Conservation (phyloP, 352 stramenopile genomes). For the Globisporangium barbulae region DNA sequence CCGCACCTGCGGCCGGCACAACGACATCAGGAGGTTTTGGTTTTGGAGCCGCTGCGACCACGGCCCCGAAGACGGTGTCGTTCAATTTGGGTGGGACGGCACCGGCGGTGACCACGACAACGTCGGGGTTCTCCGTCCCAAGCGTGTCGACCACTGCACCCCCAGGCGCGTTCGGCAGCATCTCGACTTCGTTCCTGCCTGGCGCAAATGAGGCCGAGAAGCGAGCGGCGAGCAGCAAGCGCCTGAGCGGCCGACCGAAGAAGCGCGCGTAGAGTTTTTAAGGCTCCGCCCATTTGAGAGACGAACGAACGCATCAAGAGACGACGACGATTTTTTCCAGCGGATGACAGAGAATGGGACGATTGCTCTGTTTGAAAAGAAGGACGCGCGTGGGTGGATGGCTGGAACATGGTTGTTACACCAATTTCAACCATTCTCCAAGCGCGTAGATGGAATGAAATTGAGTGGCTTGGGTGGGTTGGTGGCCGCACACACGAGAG, state of each 20-base stretch:
- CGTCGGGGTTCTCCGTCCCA: conserved; percentile 22
- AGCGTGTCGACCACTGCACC: conserved; percentile 23
- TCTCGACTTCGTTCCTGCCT: conserved; percentile 46
- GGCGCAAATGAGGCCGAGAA: conserved; percentile 12
- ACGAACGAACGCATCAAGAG: not conserved
- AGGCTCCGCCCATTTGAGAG: conserved; percentile 12
- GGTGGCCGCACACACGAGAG: conserved; percentile 4
- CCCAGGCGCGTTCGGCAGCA: conserved; percentile 34
- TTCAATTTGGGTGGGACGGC: conserved; percentile 43
- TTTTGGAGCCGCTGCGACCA: conserved; percentile 25
- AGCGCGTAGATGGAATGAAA: not conserved
- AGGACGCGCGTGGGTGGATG: not conserved
- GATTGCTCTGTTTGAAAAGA: not conserved
- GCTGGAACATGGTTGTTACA: not conserved
- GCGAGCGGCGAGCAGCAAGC: conserved; percentile 17
- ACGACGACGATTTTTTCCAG: not conserved
- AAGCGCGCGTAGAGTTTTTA: conserved; percentile 24
- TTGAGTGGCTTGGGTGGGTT: conserved; percentile 2
- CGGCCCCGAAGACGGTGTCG: conserved; percentile 56
- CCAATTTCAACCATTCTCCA: not conserved
- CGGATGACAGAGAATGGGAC: not conserved
- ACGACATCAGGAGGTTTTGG: conserved; percentile 28
- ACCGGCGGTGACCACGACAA: conserved; percentile 23
- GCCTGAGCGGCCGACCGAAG: conserved; percentile 13
- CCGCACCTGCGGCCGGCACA: conserved; percentile 4